Evolutionary conservation across 2,329 filamentous ascomycete species (phyloP), one percentile per base, ranked within the genome.

Genomic region (Scorias spongiosa): DNA sequence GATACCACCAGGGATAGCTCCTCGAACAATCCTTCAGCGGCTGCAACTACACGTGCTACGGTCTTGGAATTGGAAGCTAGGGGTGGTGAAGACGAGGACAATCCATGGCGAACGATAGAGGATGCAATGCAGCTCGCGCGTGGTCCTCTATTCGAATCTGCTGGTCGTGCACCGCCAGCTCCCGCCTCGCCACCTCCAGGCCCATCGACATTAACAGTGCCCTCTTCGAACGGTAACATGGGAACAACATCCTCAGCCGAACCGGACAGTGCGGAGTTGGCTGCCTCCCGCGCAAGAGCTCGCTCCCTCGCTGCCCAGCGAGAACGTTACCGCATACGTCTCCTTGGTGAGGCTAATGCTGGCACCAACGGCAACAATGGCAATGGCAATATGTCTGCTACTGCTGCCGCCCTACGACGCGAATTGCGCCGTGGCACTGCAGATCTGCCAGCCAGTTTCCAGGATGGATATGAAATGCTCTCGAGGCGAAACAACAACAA

Each of bases 71-170:
- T 26, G 20, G 20, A 3, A 26, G 4, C 20, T 26, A 26, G 20
- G 20, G 20, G 4, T 26, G 20, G 20, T 26, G 20, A 26, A 7
- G 44, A 48, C 2, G 48, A 64, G 30, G 65, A 68, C 40, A 58
- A 59, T 40, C 65, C 68, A 9, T 70, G 67, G 67, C 65, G 64
- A 38, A 67, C 64, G 3, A 69, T 70, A 39, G 64, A 70, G 52
- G 65, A 66, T 34, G 66, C 66, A 30, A 63, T 69, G 52, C 49
- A 46, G 6, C 48, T 55, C n/a, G 59, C 61, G 10, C 61, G 61
- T 7, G 59, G 58, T 17, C 58, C 53, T 47, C 54, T 61, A 2
- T 60, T 60, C 43, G 59, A 61, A 47, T 46, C 49, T 42, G 49
- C 51, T 12, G 49, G 49, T 15, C 46, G 48, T 10, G 54, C 53